Base-by-base conservation (phyloP, 2,329 filamentous ascomycete species). In the Pseudogymnoascus sp. region DNA sequence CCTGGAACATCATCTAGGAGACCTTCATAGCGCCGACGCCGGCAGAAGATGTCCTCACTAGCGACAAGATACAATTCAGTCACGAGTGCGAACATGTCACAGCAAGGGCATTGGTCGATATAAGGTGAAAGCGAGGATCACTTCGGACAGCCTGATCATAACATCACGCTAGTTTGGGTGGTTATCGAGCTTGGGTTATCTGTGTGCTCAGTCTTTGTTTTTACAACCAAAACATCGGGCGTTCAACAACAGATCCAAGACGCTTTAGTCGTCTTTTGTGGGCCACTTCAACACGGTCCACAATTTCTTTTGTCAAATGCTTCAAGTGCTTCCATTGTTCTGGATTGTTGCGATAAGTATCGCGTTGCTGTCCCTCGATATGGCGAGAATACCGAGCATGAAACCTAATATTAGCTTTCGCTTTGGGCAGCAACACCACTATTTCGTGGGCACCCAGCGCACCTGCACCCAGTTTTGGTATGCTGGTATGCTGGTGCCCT, bases 1-100 rank as follows among this genome's bases (percentile, higher is more conserved):
- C 89, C 37, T 99, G 95, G 95, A 87, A 91, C 73, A 90, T 99
- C 70, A 84, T 97, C 72, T 99, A 86, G 82, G 63, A 62, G 61
- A 54, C 63, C 47, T 54, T 54, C 47, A 54, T 31, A 54, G 47
- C 47, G 47, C 47, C 47, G 47, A 54, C 47, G 47, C 47, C 47
- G 47, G 47, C 47, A 45, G 47, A 54, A 54, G 47, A 54, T 54
- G 47, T 54, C 47, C 47, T 54, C 47, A 54, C 47, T 54, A 54
- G 47, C 26, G 47, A 54, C 47, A 54, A 54, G 47, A 31, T 54
- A 54, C 47, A 45, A 16, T 45, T 54, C 47, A 31, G 47, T 54
- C 47, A 31, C 47, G 16, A 54, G 47, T 54, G 47, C 47, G 47
- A 54, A 14, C 47, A 54, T 54, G 47, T 54, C 47, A 54, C 47